Percentiles rank a stretch among this genome's conserved stretches.
phyloP scores from a whole-genome alignment of 2,329 filamentous ascomycete species.

The Aspergillus felis region DNA sequence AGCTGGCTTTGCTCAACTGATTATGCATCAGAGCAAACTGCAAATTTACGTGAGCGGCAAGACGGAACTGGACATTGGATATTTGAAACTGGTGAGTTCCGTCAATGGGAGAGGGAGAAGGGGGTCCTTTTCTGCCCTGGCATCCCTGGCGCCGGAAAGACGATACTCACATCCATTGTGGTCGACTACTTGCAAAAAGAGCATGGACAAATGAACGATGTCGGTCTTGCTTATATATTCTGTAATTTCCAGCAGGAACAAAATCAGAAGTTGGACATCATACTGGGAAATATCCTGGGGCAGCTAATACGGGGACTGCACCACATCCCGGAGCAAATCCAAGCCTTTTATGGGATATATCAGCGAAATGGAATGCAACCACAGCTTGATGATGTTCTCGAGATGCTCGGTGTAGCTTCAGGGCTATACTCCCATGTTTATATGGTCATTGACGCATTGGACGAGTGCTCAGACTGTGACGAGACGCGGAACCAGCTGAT shows the following conservation, averaged over 20 bases:
- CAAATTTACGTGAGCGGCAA: background rate
- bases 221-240: background rate
- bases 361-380: background rate
- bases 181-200: background rate
- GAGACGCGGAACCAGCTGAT: background rate
- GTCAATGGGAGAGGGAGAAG: background rate
- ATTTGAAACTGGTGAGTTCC: background rate
- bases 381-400: background rate
- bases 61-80: background rate
- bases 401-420: background rate
- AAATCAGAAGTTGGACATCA: background rate
- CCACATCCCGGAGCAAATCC: background rate
- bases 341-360: background rate
- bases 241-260: background rate
- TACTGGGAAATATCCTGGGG: background rate
- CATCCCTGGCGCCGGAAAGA: background rate
- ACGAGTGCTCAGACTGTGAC: background rate
- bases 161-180: background rate
- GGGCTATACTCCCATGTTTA: background rate
- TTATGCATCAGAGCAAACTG: background rate
- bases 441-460: background rate
- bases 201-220: too few relatives aligned
- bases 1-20: background rate
- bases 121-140: background rate
- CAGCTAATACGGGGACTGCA: background rate